Percentiles rank a stretch among this genome's conserved stretches.
Conservation (phyloP, 2,329 filamentous ascomycete genomes). For the Arthrobotrys sinensis region DNA sequence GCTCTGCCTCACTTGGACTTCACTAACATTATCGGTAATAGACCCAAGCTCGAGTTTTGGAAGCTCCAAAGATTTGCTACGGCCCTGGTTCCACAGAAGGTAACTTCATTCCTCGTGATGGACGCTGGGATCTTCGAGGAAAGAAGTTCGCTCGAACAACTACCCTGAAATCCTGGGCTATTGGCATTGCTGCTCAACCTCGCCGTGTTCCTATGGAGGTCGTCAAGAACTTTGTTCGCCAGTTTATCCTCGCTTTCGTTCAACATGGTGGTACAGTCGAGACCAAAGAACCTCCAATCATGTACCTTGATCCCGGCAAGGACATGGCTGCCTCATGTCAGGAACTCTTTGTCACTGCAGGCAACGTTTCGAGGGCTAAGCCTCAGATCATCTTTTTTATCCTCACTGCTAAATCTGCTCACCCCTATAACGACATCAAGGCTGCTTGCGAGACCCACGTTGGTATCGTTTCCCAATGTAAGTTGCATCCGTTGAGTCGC, state of each 20-base stretch:
- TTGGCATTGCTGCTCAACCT: slow-evolving; percentile 74
- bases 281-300: slow-evolving; percentile 69
- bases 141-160: slow-evolving; percentile 83
- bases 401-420: slow-evolving; percentile 78
- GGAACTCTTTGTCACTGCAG: slow-evolving; percentile 73
- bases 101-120: slow-evolving; percentile 68
- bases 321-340: slow-evolving; percentile 73
- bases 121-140: slow-evolving; percentile 89
- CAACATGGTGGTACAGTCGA: slow-evolving; percentile 75
- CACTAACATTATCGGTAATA: slow-evolving; percentile 62
- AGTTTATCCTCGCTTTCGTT: slow-evolving; percentile 76
- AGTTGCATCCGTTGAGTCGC: slow-evolving; percentile 37
- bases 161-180: slow-evolving; percentile 79
- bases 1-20: neutral
- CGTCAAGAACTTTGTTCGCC: slow-evolving; percentile 72
- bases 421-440: slow-evolving; percentile 87
- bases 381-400: slow-evolving; percentile 87
- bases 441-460: slow-evolving; percentile 88
- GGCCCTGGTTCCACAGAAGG: slow-evolving; percentile 65
- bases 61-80: slow-evolving; percentile 80
- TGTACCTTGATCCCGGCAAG: slow-evolving; percentile 68
- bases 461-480: slow-evolving; percentile 82
- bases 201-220: slow-evolving; percentile 69
- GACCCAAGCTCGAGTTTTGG: slow-evolving; percentile 80
- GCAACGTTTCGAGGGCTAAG: slow-evolving; percentile 71